Evolutionary conservation across 805 yeast species (phyloP).

Genomic region (Saccharomyces paradoxus): DNA sequence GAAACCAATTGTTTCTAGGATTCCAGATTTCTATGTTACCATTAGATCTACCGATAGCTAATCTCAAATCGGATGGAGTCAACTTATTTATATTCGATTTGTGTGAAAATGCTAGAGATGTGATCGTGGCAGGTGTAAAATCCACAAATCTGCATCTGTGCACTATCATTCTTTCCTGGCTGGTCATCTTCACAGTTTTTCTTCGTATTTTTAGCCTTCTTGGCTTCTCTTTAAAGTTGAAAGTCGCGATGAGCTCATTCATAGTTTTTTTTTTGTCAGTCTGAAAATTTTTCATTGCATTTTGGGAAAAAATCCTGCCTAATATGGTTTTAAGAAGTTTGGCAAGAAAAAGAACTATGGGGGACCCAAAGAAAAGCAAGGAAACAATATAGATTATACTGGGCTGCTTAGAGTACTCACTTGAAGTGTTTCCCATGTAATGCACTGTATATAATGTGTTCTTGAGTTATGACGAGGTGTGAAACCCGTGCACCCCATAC

Average conservation of each 20-base stretch:
- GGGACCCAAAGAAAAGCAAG: neutral
- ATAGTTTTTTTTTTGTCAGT: neutral
- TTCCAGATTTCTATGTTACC: conserved; percentile 97
- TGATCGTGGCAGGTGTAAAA: conserved; percentile 74
- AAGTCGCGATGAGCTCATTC: neutral
- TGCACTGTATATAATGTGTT: neutral
- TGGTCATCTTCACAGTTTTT: conserved; percentile 4
- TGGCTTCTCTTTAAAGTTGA: neutral
- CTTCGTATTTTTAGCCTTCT: neutral
- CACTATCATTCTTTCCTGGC: conserved; percentile 25
- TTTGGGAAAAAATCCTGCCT: neutral
- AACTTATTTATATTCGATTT: conserved; percentile 35
- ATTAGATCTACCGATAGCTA: conserved; percentile 88
- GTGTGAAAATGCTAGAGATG: conserved; percentile 73
- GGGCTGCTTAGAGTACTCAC: neutral
- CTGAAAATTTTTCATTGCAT: neutral
- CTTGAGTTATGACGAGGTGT: neutral
- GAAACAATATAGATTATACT: neutral
- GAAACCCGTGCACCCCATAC: neutral
- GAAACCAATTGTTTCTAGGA: conserved; percentile 73
- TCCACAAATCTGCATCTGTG: conserved; percentile 92
- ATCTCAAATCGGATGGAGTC: conserved; percentile 50
- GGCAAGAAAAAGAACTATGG: neutral
- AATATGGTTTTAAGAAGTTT: neutral
- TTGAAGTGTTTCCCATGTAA: no score